These are phyloP conservation scores for Aspergillus chevalieri DNA, from an alignment of 2,329 filamentous ascomycete genomes.

Conservation along the genomic window DNA sequence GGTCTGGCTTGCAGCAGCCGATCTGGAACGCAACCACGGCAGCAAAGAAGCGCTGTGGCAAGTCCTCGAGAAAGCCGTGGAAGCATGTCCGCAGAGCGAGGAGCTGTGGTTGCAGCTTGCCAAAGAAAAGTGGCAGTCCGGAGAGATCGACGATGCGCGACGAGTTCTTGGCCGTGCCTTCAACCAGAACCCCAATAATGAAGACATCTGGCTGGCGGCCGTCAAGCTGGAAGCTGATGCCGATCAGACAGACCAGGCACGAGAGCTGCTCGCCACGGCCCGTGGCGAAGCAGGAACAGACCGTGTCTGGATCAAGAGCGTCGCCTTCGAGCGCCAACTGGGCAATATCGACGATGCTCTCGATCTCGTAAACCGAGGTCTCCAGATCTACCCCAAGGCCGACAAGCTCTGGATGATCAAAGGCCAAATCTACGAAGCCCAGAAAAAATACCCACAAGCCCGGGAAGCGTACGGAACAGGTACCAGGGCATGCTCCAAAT, in stretches of 20 bases:
- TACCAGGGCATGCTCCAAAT: conserved; percentile 77
- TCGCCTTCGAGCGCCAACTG: conserved; percentile 83
- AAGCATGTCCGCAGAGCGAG: conserved; percentile 85
- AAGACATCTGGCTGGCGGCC: conserved; percentile 94
- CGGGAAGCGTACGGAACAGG: conserved; percentile 85
- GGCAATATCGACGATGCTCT: conserved; percentile 74
- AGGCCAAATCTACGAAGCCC: conserved; percentile 88
- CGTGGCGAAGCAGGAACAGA: conserved; percentile 87
- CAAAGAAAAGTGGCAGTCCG: conserved; percentile 86
- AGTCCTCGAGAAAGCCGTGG: conserved; percentile 85
- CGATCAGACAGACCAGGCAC: conserved; percentile 71
- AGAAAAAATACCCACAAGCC: conserved; percentile 73
- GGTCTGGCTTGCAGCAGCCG: conserved; percentile 83
- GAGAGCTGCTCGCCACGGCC: conserved; percentile 73
- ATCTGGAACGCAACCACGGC: conserved; percentile 85
- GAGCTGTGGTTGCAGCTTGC: conserved; percentile 94
- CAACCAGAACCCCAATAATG: conserved; percentile 91
- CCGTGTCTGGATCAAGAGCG: conserved; percentile 94
- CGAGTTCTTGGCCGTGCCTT: conserved; percentile 83
- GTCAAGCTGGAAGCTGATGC: conserved; percentile 95
- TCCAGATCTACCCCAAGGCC: conserved; percentile 77
- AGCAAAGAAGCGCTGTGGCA: conserved; percentile 75
- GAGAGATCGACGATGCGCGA: conserved; percentile 79
- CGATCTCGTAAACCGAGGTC: conserved; percentile 76
- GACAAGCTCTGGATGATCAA: conserved; percentile 98